These are phyloP conservation scores for Paracoccidioides brasiliensis DNA, from an alignment of 2,329 filamentous ascomycete species.

Conservation along the genomic window DNA sequence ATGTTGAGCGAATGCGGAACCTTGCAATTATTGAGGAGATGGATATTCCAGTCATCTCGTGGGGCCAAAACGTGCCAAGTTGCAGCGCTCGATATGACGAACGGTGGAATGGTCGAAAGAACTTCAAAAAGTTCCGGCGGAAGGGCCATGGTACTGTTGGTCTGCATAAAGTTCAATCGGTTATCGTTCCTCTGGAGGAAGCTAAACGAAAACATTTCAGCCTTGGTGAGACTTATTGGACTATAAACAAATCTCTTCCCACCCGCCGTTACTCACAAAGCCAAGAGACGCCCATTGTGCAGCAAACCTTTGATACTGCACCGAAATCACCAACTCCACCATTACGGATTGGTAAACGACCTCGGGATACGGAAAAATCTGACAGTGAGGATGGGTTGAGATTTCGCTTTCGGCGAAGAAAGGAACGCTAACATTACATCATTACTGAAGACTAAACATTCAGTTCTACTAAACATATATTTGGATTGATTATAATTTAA, in stretches of 20 bases:
- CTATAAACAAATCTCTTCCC: constrained; percentile 18
- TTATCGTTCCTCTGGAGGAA: constrained; percentile 61
- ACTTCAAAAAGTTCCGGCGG: constrained; percentile 73
- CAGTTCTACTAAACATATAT: too few relatives aligned
- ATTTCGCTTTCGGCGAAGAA: too few relatives aligned
- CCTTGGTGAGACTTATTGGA: constrained; percentile 65
- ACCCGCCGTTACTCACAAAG: background rate
- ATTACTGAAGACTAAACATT: too few relatives aligned
- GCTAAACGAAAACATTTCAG: constrained; percentile 59
- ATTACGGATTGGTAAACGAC: constrained; percentile 21
- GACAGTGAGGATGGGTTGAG: too few relatives aligned
- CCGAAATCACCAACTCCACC: constrained; percentile 8
- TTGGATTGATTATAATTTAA: too few relatives aligned
- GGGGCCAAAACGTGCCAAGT: constrained; percentile 19
- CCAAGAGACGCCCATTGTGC: constrained; percentile 2
- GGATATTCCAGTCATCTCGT: constrained; percentile 37
- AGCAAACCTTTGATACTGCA: constrained; percentile 13
- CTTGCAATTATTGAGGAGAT: constrained; percentile 68
- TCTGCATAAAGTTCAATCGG: constrained; percentile 35
- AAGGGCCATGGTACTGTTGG: constrained; percentile 21
- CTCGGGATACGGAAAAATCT: constrained; percentile 30
- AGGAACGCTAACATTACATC: too few relatives aligned
- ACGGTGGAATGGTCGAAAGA: constrained; percentile 84
- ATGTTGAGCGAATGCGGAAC: constrained; percentile 58
- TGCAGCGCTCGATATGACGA: constrained; percentile 61